Evolutionary conservation across 108 stramenopile genomes (phyloP).

Genomic region (Epithemia pelagica): DNA sequence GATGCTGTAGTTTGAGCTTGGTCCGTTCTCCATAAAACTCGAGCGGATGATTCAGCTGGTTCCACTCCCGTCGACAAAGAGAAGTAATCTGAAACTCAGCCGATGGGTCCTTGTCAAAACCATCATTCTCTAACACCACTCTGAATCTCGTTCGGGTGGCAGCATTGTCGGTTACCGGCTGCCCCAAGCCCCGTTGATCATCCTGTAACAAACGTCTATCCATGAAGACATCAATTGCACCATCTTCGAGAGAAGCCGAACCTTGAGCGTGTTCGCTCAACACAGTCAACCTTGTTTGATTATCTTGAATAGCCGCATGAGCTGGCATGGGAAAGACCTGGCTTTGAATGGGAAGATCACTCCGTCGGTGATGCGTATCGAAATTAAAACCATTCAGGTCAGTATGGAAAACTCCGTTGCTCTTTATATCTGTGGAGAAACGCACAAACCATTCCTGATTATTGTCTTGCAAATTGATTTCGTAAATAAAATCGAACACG

Average conservation of each 20-base stretch:
- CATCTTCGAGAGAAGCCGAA: conserved; percentile 40
- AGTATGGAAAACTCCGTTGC: conserved; percentile 53
- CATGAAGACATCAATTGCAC: conserved; percentile 55
- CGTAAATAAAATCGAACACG: conserved; percentile 53
- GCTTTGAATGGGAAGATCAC: conserved; percentile 52
- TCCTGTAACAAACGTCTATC: conserved; percentile 46
- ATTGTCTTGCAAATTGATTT: conserved; percentile 33
- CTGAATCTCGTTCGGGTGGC: conserved; percentile 50
- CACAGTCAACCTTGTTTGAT: conserved; percentile 34
- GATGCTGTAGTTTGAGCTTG: neutral
- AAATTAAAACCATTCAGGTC: conserved; percentile 65
- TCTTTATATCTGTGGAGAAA: conserved; percentile 31
- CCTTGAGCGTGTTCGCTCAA: conserved; percentile 61
- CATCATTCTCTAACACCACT: conserved; percentile 31
- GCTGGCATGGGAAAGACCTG: conserved; percentile 71
- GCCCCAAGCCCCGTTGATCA: conserved; percentile 42
- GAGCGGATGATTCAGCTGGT: conserved; percentile 42
- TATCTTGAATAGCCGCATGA: conserved; percentile 49
- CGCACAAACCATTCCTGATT: conserved; percentile 67
- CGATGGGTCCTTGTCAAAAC: conserved; percentile 3
- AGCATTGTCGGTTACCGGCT: conserved; percentile 49
- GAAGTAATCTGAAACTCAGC: conserved; percentile 40
- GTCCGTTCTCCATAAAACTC: conserved; percentile 24
- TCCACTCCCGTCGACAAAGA: conserved; percentile 41
- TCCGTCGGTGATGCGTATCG: conserved; percentile 48